Evolutionary conservation across 495 filamentous ascomycete species (phyloP), one percentile per base, ranked within the genome.

Genomic region (Schizothecium vesticola): DNA sequence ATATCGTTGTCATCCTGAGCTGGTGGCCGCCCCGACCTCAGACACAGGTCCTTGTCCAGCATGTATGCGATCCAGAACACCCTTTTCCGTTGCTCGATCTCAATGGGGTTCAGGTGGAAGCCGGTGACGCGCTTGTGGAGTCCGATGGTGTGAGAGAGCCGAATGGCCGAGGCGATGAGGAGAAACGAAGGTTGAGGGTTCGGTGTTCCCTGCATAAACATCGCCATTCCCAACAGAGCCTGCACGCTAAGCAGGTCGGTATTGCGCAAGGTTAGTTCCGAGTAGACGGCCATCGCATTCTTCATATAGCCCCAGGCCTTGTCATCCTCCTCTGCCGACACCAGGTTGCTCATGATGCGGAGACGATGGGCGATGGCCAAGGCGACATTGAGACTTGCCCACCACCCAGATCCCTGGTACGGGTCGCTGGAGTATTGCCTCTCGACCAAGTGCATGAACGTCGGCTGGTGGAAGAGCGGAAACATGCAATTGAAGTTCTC

Each of bases 401-500:
- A 99, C 95, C 95, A 99, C 11, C 95, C 95, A 26, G 92, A 95
- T 55, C 94, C 93, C 75, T 94, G 91, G 71, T 96, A 97, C n/a
- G 94, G 95, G 73, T 97, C 90, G 43, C 84, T 81, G 19, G 93
- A 94, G 79, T 97, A 99, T 72, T 98, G 93, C 70, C 89, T 88
- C 71, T 97, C 92, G 23, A 97, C 92, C 16, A 98, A 81, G 74
- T 96, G 92, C 91, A 97, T 97, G 74, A 99, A 99, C 0, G 95
- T 97, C 16, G 94, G 93, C 77, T 97, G 93, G 75, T 99, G 95
- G 75, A 96, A 99, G 3, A 99, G 84, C 58, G 95, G 95, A 76
- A 98, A 96, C 86, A 97, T 92, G 87, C 92, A 93, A 80, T 99
- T 99, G 83, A 99, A 97, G 78, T 97, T 97, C 74, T 94, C 91